Evolutionary conservation across 805 yeast genomes (phyloP).

Genomic region (Ogataea nonfermentans): DNA sequence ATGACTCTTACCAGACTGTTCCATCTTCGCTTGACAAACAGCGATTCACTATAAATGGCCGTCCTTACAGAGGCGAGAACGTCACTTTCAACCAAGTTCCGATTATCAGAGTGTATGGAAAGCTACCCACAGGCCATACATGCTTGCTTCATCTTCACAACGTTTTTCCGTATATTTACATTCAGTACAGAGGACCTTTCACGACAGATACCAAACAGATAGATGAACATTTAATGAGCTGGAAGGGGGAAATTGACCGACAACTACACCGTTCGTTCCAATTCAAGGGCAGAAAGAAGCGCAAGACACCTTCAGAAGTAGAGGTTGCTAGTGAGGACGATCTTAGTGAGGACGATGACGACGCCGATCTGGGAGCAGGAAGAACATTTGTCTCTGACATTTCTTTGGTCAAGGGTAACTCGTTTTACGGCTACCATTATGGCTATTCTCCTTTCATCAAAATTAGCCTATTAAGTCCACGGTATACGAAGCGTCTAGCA

Average conservation of each 20-base stretch:
- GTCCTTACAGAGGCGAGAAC: slow-evolving; percentile 9
- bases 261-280: slow-evolving; percentile 39
- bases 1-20: slow-evolving; percentile 61
- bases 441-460: slow-evolving; percentile 68
- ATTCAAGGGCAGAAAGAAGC: slow-evolving; percentile 9
- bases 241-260: slow-evolving; percentile 46
- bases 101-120: slow-evolving; percentile 73
- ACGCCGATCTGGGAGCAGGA: slow-evolving; percentile 6
- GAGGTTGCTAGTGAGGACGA: not conserved
- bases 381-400: slow-evolving; percentile 54
- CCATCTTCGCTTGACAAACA: slow-evolving; percentile 55
- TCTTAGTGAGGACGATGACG: slow-evolving; percentile 16
- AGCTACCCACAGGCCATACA: slow-evolving; percentile 57
- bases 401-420: slow-evolving; percentile 66
- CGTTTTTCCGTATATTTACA: slow-evolving; percentile 74
- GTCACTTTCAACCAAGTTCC: slow-evolving; percentile 57
- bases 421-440: slow-evolving; percentile 80
- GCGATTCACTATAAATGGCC: slow-evolving; percentile 32
- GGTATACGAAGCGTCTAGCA: slow-evolving; percentile 52
- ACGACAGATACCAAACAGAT: slow-evolving; percentile 23
- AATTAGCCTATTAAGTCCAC: slow-evolving; percentile 64
- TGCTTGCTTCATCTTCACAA: slow-evolving; percentile 77
- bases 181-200: slow-evolving; percentile 52
- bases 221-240: slow-evolving; percentile 35
- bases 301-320: slow-evolving; percentile 12